Conservation (phyloP, 768 basidiomycete species). For the Pisolithus tinctorius region DNA sequence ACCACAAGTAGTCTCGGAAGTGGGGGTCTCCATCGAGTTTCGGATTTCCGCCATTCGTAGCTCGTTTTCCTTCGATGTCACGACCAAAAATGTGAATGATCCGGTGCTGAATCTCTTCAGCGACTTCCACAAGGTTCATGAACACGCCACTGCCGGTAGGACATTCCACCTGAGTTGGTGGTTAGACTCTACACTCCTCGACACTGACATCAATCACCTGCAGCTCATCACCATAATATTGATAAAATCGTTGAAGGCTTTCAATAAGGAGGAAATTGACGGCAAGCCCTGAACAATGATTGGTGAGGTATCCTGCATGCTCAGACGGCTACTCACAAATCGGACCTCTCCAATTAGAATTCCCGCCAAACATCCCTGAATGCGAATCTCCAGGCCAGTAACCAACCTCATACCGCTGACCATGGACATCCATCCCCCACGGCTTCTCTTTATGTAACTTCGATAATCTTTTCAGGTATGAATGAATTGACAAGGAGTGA, state of each 20-base stretch:
- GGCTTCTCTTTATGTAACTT: slow-evolving; percentile 87
- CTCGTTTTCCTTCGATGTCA: slow-evolving; percentile 78
- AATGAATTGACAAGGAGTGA: slow-evolving; percentile 6
- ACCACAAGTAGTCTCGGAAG: slow-evolving; percentile 96
- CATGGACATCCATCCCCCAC: slow-evolving; percentile 93
- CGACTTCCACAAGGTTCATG: slow-evolving; percentile 91
- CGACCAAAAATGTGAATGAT: slow-evolving; percentile 98
- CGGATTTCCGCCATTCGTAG: slow-evolving; percentile 85
- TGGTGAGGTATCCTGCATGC: neutral
- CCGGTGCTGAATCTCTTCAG: slow-evolving; percentile 98
- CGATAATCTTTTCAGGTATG: slow-evolving; percentile 52
- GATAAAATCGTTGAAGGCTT: slow-evolving; percentile 93
- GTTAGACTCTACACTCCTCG: neutral
- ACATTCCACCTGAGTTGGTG: slow-evolving; percentile 65
- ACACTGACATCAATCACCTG: slow-evolving; percentile 35
- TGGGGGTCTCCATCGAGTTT: slow-evolving; percentile 88
- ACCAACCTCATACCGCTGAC: slow-evolving; percentile 82
- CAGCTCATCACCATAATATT: slow-evolving; percentile 91
- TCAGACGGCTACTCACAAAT: slow-evolving; percentile 47
- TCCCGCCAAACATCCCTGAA: slow-evolving; percentile 98
- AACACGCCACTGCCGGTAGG: slow-evolving; percentile 96
- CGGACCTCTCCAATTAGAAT: slow-evolving; percentile 95
- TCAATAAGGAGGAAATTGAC: slow-evolving; percentile 96
- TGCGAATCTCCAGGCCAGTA: slow-evolving; percentile 99
- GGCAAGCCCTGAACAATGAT: slow-evolving; percentile 66